phyloP scores from a whole-genome alignment of 176 grass and related monocot genomes.

The Aegilops tauschii region DNA sequence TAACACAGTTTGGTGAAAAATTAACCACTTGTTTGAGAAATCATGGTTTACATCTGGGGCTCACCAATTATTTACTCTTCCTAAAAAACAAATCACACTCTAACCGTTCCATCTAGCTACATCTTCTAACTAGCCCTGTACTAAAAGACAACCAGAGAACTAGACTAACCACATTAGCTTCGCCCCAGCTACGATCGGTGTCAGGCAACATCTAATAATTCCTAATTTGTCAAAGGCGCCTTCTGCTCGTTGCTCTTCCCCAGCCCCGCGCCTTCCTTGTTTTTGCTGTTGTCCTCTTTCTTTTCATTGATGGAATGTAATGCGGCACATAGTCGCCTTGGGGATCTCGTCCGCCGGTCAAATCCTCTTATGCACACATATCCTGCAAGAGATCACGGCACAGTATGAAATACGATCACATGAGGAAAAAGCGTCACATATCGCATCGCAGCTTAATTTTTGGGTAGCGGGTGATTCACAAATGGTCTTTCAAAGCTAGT shows the following conservation, averaged over 20 bases:
- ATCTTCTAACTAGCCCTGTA: no score
- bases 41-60: no score
- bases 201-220: background rate
- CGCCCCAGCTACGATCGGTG: background rate
- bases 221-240: background rate
- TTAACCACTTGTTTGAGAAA: no score
- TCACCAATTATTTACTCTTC: no score
- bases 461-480: background rate
- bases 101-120: no score
- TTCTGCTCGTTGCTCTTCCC: background rate
- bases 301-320: slow-evolving; percentile 28
- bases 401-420: background rate
- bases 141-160: no score
- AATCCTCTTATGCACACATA: slow-evolving; percentile 45
- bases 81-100: no score
- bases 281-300: background rate
- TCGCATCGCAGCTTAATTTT: background rate
- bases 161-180: background rate
- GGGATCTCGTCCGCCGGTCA: background rate
- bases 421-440: background rate
- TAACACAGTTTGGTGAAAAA: no score
- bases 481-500: background rate
- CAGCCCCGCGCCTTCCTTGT: background rate
- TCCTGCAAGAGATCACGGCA: background rate
- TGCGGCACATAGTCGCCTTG: background rate